Evolutionary conservation across 2,329 filamentous ascomycete genomes (phyloP), one percentile per base, ranked within the genome.

Genomic region (Hypoxylon sp.): DNA sequence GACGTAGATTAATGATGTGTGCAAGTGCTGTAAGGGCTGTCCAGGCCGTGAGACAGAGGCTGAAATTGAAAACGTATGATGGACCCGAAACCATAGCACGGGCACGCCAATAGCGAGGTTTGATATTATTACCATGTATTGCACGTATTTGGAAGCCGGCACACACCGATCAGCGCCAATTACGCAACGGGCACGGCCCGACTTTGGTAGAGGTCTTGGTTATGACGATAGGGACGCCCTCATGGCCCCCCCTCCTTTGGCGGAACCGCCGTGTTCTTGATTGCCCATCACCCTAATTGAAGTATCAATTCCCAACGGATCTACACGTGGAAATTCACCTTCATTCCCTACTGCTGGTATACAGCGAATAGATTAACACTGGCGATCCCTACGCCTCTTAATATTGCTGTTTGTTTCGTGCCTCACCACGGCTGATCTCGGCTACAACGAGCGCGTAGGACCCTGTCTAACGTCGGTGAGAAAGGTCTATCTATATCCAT

Each of bases 361-460:
- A 52, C 32, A 26, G 15, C 37, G 47, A 55, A 51, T 64, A 61
- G 37, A 66, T 58, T 64, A 67, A 61, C 22, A 51, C 39, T n/a
- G 39, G 58, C 50, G 59, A 65, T 68, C 65, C 56, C 62, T 59
- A 68, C 65, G 62, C 65, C 60, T 48, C 49, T 56, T 55, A 46
- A 57, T 49, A 48, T 43, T 11, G 50, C 32, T 59, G 53, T 65
- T 60, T 68, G 65, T 65, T 68, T 65, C 59, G 62, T 60, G 62
- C 56, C 50, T 65, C 56, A 46, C 28, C 26, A 60, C 59, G 53
- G 56, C 47, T 57, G 44, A 24, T 24, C 43, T 41, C 37, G 37
- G 37, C 37, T 41, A 58, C 53, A 55, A 60, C 56, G 37, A 46
- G 56, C 49, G 37, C 39, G 28, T 53, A 44, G 54, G 54, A 48